phyloP scores from a whole-genome alignment of 2,329 filamentous ascomycete genomes.

The Rhynchosporium graminicola region DNA sequence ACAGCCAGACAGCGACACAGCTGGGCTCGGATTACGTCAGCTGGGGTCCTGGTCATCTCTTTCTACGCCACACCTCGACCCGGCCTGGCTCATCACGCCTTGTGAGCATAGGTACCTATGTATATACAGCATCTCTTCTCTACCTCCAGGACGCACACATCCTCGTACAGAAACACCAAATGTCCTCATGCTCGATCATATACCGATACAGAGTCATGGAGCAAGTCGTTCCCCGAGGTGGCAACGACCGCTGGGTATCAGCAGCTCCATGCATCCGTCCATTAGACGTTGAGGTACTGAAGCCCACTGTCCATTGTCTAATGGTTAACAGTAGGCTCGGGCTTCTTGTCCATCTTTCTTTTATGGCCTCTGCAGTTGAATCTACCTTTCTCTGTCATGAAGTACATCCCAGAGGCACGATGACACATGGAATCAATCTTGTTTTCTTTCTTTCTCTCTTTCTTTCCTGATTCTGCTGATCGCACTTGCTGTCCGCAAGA shows the following conservation, averaged over 20 bases:
- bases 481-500: constrained; percentile 9
- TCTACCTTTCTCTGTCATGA: neutral
- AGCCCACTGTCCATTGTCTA: neutral
- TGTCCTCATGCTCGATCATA: neutral
- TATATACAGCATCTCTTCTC: no score
- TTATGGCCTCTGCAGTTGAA: neutral
- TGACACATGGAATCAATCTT: no score
- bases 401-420: neutral
- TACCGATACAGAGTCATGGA: neutral
- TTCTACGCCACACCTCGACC: no score
- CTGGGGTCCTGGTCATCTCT: no score
- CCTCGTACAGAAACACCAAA: neutral
- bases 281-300: neutral
- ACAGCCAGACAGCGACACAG: no score
- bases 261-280: constrained; percentile 1
- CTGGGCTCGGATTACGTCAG: no score
- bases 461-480: constrained; percentile 6
- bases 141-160: neutral
- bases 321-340: neutral
- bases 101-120: no score
- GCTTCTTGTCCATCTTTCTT: neutral
- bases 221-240: neutral
- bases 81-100: no score
- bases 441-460: no score
- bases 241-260: neutral